Percentiles rank a stretch among this genome's conserved stretches.
These are phyloP conservation scores for Colletotrichum theobromicola DNA, from an alignment of 2,329 filamentous ascomycete species.

Conservation along the genomic window DNA sequence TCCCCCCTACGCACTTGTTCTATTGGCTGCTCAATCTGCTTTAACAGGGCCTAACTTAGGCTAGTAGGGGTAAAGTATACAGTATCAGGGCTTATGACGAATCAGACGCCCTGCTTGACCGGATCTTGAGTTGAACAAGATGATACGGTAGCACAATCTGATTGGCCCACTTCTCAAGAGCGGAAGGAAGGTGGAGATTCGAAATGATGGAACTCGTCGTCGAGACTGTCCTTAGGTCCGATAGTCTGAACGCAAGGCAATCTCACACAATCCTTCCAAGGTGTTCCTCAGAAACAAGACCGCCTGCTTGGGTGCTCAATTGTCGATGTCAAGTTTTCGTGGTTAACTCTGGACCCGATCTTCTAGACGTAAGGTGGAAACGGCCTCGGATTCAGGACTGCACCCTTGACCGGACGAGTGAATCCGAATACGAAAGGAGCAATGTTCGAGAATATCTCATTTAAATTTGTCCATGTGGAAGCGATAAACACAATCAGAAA, in stretches of 20 bases:
- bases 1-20: no score
- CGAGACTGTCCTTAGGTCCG: neutral
- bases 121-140: no score
- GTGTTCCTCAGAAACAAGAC: neutral
- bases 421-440: neutral
- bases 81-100: no score
- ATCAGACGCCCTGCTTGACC: no score
- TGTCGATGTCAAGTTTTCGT: neutral
- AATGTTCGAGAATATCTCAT: accelerated
- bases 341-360: neutral
- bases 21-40: no score
- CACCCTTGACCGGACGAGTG: neutral
- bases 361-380: neutral
- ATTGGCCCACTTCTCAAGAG: neutral
- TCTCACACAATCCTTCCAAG: neutral
- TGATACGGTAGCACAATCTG: neutral
- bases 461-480: neutral
- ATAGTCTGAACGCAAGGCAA: neutral
- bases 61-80: no score
- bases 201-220: neutral
- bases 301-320: neutral
- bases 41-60: no score
- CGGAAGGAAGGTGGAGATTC: neutral
- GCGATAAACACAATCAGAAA: accelerated
- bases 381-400: neutral